These are phyloP conservation scores for Otatea glauca DNA, from an alignment of 176 grass and related monocot species.

Conservation along the genomic window DNA sequence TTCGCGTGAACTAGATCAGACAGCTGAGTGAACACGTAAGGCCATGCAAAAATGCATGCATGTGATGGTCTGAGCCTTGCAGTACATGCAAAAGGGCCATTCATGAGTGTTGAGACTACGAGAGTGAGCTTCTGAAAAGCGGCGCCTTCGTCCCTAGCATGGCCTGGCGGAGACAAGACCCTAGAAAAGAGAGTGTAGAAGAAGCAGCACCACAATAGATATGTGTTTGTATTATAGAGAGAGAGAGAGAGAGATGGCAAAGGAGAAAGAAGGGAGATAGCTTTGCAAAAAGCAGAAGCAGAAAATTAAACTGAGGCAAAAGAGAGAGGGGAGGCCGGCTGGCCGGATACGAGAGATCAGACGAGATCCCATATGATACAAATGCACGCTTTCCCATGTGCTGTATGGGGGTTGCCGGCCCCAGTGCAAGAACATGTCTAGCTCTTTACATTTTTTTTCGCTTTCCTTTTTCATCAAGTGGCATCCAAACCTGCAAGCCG, in stretches of 20 bases:
- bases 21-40: neutral
- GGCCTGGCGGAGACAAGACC: conserved; percentile 8
- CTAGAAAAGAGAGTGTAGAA: conserved; percentile 24
- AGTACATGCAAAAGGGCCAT: conserved; percentile 12
- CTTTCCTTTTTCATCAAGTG: conserved; percentile 44
- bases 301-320: neutral
- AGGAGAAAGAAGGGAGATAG: neutral
- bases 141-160: conserved; percentile 4
- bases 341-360: conserved; percentile 28
- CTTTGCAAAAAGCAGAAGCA: conserved; percentile 42
- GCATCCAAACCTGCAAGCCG: conserved; percentile 45
- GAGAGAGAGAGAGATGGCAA: conserved; percentile 4
- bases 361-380: conserved; percentile 35
- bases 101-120: neutral
- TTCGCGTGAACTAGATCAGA: neutral
- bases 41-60: conserved; percentile 1
- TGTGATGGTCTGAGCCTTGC: conserved; percentile 25
- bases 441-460: conserved; percentile 10
- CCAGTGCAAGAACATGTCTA: conserved; percentile 36
- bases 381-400: conserved; percentile 52
- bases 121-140: conserved; percentile 51
- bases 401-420: conserved; percentile 19
- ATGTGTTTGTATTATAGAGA: too few relatives aligned
- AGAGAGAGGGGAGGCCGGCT: too few relatives aligned
- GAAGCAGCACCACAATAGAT: conserved; percentile 24